Evolutionary conservation across 2,329 filamentous ascomycete species (phyloP).

Genomic region (Hirsutella thompsonii): DNA sequence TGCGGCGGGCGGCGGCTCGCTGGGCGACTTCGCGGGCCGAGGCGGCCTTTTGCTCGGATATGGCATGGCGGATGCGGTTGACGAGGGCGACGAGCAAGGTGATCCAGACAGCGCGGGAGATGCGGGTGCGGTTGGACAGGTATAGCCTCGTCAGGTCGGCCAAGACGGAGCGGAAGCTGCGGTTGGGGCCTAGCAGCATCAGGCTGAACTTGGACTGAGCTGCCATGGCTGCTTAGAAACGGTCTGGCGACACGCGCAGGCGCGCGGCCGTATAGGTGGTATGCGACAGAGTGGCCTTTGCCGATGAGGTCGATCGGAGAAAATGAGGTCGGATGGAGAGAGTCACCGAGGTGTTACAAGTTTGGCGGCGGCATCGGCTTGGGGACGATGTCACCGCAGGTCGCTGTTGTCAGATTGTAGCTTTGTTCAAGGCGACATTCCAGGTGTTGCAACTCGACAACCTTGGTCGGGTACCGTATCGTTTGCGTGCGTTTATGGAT

Average conservation of each 20-base stretch:
- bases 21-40: conserved; percentile 53
- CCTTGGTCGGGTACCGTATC: too few species aligned
- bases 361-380: too few species aligned
- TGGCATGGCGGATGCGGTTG: conserved; percentile 81
- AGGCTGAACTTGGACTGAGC: conserved; percentile 60
- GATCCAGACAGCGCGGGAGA: conserved; percentile 74
- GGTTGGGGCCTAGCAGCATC: conserved; percentile 30
- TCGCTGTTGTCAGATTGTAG: too few species aligned
- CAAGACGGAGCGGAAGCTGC: conserved; percentile 52
- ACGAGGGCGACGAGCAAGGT: conserved; percentile 67
- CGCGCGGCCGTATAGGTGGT: too few species aligned
- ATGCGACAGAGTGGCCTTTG: too few species aligned
- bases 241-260: too few species aligned
- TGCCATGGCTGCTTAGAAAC: conserved; percentile 53
- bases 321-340: too few species aligned
- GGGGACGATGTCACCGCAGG: too few species aligned
- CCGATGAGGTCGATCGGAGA: too few species aligned
- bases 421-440: conserved; percentile 2
- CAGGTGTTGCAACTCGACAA: too few species aligned
- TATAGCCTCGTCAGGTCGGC: conserved; percentile 60
- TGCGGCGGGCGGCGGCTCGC: conserved; percentile 32
- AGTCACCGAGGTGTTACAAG: too few species aligned
- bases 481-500: too few species aligned
- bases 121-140: conserved; percentile 64
- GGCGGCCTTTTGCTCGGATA: conserved; percentile 85